These are phyloP conservation scores for Plantago rigida DNA, from an alignment of 305 asterid genomes.

Conservation along the genomic window DNA sequence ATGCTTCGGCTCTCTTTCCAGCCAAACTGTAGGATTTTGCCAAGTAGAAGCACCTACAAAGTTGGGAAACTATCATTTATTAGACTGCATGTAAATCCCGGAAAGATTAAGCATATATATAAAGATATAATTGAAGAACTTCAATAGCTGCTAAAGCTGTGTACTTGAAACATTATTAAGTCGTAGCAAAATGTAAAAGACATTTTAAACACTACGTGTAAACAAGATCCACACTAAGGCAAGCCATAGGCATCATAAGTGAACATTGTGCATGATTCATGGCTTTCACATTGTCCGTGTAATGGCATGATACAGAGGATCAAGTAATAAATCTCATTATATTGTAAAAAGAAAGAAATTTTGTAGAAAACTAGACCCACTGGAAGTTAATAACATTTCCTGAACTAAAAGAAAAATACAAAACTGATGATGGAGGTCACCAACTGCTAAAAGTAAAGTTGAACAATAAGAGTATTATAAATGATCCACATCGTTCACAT, in stretches of 20 bases:
- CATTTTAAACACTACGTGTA: not conserved
- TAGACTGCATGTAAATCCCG: constrained; percentile 15
- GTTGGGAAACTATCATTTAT: constrained; percentile 23
- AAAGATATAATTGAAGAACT: not conserved
- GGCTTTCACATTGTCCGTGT: not conserved
- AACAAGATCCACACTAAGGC: not conserved
- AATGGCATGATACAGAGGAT: not conserved
- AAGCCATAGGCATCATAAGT: not conserved
- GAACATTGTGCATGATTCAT: not conserved
- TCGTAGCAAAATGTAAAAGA: too few relatives aligned
- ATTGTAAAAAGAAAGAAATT: not conserved
- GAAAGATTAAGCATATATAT: constrained; percentile 11
- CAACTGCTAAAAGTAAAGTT: constrained; percentile 1
- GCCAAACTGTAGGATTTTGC: constrained; percentile 92
- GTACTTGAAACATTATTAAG: not conserved
- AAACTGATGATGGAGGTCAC: not conserved
- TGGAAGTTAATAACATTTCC: constrained; percentile 9
- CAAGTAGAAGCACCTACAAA: constrained; percentile 85
- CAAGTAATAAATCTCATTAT: not conserved
- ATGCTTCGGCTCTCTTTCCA: constrained; percentile 93
- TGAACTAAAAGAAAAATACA: not conserved
- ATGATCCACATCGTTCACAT: not conserved
- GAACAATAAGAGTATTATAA: not conserved
- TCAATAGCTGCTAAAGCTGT: not conserved
- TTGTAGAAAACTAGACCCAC: not conserved